Base-by-base conservation (phyloP, 202 grass and related monocot genomes). In the Zizania palustris region DNA sequence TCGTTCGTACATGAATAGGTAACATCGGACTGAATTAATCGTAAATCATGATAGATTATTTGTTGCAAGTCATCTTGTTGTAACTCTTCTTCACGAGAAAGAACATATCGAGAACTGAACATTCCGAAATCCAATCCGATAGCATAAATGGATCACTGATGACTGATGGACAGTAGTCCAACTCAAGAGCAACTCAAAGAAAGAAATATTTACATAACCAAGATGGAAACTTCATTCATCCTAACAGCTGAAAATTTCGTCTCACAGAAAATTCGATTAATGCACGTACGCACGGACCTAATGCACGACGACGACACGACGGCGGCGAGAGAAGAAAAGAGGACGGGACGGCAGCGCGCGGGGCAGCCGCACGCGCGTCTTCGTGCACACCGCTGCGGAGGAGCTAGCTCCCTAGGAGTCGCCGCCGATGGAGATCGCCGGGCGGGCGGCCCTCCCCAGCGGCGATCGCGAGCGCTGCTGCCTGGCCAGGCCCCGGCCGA, bases 351-450 rank as follows among this genome's bases (percentile, higher is more conserved):
- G 63, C n/a, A 42, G 40, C 40, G 6, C 6, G 39, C 39, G 6
- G 39, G 51, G 51, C n/a, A 7, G 7, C 51, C 16, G 51, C 3
- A 41, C 2, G 7, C 7, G 18, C 50, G 50, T 22, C 16, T 18
- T 11, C 40, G 7, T 60, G 39, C 70, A 16, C 45, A 73, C 49
- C 72, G 7, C 15, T 56, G 53, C 14, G 6, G 5, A 18, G 7
- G 1, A 0, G 20, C 5, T 8, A 5, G 0, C n/a, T 7, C 15
- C 15, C 63, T 66, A 79, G 14, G 80, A 91, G 67, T 88, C 82
- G 39, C 83, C 81, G 75, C 85, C 83, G 58, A 89, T 88, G 66
- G 86, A 79, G 83, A 92, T 92, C 50, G 60, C 71, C 1, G 75
- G 71, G 46, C 80, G 85, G 9, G 9, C 66, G 64, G 4, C 81